Evolutionary conservation across 2,329 filamentous ascomycete species (phyloP), one percentile per base, ranked within the genome.

Genomic region (Alternaria brassicicola): DNA sequence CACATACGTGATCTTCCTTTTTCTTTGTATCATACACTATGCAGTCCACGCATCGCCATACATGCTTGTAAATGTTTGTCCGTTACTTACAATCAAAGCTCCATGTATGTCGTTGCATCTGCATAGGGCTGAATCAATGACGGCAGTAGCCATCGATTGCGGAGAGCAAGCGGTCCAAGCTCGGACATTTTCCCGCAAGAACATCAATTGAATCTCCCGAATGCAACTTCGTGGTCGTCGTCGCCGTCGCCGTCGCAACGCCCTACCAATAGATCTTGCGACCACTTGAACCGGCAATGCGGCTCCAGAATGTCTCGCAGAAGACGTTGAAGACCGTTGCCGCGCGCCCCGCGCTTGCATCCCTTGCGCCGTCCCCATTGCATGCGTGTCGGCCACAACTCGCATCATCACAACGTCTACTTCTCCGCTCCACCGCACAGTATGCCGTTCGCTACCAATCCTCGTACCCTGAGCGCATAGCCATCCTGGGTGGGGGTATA

Each of bases 401-500:
- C 56, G 49, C 63, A 55, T 62, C 67, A 54, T 39, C 52, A 64
- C 55, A 61, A 57, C 52, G 30, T 10, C 58, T 51, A 43, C 43
- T 49, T 45, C 49, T 47, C 19, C 30, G 43, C 28, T 23, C 43
- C 28, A 47, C 43, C 52, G 50, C 63, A 60, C 46, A 67, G 63
- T 48, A 53, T 21, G 43, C 43, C 43, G 43, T 47, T 56, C n/a
- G 67, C 65, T 21, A 65, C 23, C 55, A 69, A 10, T 48, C 70
- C 15, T 52, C 69, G 17, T 64, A 68, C 51, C 75, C 72, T 59
- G 67, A 76, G 53, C 65, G 80, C 55, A 76, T 83, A 59, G 78
- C 84, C 62, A 80, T 85, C 53, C 74, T 85, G 43, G 83, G 83
- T 36, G 82, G 80, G 7, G 83, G 83, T 23, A 81, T 84, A 25